These are phyloP conservation scores for Hypoxylon subgilvum DNA, from an alignment of 495 filamentous ascomycete species.

Conservation along the genomic window DNA sequence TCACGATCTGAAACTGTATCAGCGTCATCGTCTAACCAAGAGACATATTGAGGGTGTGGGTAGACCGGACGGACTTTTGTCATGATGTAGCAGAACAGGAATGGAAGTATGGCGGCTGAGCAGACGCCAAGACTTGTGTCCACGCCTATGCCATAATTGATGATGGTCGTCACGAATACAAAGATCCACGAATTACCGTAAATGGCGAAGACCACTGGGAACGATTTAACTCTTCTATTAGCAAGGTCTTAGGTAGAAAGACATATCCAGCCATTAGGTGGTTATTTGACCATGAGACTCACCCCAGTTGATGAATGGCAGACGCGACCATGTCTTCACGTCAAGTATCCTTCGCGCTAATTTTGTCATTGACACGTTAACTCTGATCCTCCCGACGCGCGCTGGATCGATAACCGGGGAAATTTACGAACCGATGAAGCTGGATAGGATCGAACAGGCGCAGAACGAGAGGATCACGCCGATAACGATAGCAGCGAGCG, in stretches of 20 bases:
- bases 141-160: conserved; percentile 57
- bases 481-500: conserved; percentile 46
- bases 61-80: conserved; percentile 55
- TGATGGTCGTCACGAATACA: conserved; percentile 55
- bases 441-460: conserved; percentile 50
- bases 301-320: conserved; percentile 57
- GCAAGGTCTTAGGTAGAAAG: background rate
- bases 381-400: background rate
- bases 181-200: conserved; percentile 59
- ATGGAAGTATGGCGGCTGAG: conserved; percentile 57
- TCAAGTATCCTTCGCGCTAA: conserved; percentile 47
- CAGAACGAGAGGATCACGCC: conserved; percentile 51
- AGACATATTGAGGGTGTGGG: too few species aligned
- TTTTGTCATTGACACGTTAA: conserved; percentile 1
- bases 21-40: too few species aligned
- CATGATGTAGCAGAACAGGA: conserved; percentile 58
- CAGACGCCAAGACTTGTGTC: conserved; percentile 50
- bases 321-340: conserved; percentile 49
- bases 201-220: conserved; percentile 56
- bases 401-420: background rate
- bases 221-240: background rate
- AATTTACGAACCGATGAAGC: conserved; percentile 55
- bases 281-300: conserved; percentile 30
- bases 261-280: background rate
- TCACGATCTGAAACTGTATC: conserved; percentile 51